Conservation (phyloP, 2,329 filamentous ascomycete genomes). For the Aspergillus neotritici region DNA sequence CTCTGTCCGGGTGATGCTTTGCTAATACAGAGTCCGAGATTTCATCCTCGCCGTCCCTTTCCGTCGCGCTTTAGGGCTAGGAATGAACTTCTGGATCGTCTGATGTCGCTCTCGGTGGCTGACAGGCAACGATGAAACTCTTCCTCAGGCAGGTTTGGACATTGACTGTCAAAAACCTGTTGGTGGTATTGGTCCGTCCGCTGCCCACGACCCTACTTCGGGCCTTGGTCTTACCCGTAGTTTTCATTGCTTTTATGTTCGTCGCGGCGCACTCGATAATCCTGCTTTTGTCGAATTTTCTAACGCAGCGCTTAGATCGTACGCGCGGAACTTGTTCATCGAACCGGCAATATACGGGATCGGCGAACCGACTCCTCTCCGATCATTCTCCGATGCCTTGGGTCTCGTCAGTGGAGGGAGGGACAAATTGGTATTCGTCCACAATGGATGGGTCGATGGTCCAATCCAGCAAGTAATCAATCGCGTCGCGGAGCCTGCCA, state of each 20-base stretch:
- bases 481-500: constrained; percentile 54
- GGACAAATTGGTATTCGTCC: constrained; percentile 69
- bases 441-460: constrained; percentile 64
- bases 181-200: constrained; percentile 50
- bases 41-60: too few species aligned
- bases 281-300: neutral
- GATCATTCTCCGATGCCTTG: constrained; percentile 61
- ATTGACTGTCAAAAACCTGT: constrained; percentile 53
- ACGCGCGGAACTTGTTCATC: constrained; percentile 76
- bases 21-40: too few species aligned
- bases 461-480: constrained; percentile 68
- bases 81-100: neutral
- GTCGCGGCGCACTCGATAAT: constrained; percentile 5
- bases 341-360: constrained; percentile 72
- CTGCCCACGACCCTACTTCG: constrained; percentile 50
- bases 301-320: constrained; percentile 41
- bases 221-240: constrained; percentile 52
- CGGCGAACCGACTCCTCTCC: constrained; percentile 55
- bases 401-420: constrained; percentile 52
- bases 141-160: constrained; percentile 51
- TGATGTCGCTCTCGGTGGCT: neutral
- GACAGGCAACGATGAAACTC: constrained; percentile 20
- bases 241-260: constrained; percentile 46
- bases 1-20: too few species aligned
- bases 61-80: too few species aligned